Percentiles rank a stretch among this genome's conserved stretches.
phyloP scores from a whole-genome alignment of 2,329 filamentous ascomycete genomes.

The Xylaria sp. region DNA sequence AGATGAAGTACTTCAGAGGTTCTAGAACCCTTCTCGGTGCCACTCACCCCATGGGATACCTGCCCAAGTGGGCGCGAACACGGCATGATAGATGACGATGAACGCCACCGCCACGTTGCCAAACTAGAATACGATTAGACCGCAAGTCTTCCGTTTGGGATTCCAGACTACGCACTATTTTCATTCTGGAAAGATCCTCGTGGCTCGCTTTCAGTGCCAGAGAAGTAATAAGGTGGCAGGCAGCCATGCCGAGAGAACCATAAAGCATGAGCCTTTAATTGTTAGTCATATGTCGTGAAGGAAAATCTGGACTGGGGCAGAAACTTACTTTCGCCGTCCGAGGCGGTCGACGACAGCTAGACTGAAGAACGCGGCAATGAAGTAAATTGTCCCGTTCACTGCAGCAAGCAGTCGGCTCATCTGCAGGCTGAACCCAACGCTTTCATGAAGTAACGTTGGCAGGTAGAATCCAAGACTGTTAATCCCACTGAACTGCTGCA shows the following conservation, averaged over 20 bases:
- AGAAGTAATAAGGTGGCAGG: slow-evolving; percentile 54
- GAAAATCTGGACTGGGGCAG: not conserved
- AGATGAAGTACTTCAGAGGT: not conserved
- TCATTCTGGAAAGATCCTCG: slow-evolving; percentile 47
- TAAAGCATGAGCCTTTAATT: slow-evolving; percentile 52
- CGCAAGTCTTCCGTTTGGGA: not conserved
- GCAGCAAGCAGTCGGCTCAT: slow-evolving; percentile 65
- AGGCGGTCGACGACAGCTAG: slow-evolving; percentile 55
- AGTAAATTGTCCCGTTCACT: slow-evolving; percentile 58
- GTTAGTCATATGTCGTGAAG: not conserved
- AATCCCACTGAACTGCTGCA: slow-evolving; percentile 60
- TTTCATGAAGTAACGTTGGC: slow-evolving; percentile 66
- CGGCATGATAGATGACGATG: slow-evolving; percentile 57
- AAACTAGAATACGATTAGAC: slow-evolving; percentile 45
- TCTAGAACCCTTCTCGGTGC: too few species aligned
- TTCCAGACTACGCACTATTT: slow-evolving; percentile 40
- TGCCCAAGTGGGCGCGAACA: slow-evolving; percentile 55
- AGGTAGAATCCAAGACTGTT: slow-evolving; percentile 59
- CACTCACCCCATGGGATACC: slow-evolving; percentile 52
- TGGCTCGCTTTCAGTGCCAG: slow-evolving; percentile 50
- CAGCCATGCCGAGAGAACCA: slow-evolving; percentile 51
- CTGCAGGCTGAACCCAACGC: slow-evolving; percentile 60
- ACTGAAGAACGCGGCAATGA: slow-evolving; percentile 52
- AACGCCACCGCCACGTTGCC: slow-evolving; percentile 56
- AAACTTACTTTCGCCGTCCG: slow-evolving; percentile 53